Evolutionary conservation across 1,284 basidiomycete genomes (phyloP).

Genomic region (Trichosporon sp.): DNA sequence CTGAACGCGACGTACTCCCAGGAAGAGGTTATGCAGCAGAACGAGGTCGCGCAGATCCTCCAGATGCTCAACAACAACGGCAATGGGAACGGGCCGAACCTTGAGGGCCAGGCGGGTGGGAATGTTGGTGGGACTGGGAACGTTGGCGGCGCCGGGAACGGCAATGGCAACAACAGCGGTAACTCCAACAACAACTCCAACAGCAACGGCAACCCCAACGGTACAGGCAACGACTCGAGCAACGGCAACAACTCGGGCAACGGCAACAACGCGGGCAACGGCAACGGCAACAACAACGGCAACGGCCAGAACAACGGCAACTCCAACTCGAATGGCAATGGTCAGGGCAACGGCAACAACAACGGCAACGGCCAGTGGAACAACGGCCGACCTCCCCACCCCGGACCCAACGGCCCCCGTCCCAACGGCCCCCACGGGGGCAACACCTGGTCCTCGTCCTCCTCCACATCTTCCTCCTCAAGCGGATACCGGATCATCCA

Average conservation of each 20-base stretch:
- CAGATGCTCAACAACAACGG: background rate
- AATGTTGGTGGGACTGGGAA: background rate
- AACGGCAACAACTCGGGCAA: background rate
- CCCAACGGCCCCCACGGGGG: background rate
- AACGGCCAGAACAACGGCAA: background rate
- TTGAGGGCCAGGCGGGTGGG: background rate
- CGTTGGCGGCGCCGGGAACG: background rate
- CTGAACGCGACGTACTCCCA: background rate
- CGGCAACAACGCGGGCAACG: background rate
- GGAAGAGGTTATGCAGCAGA: background rate
- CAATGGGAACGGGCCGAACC: background rate
- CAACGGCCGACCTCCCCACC: background rate
- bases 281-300: background rate
- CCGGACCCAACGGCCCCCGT: background rate
- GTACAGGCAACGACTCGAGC: background rate
- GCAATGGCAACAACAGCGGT: background rate
- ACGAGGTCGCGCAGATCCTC: background rate
- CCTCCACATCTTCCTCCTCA: background rate
- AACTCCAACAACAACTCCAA: background rate
- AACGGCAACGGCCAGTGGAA: background rate
- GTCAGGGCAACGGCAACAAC: too few relatives aligned
- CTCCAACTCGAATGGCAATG: background rate
- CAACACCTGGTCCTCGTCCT: slow-evolving; percentile 1
- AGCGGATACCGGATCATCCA: background rate
- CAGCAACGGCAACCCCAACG: too few relatives aligned